These are phyloP conservation scores for Quercus variabilis DNA, from an alignment of 306 rosid genomes.

Conservation along the genomic window DNA sequence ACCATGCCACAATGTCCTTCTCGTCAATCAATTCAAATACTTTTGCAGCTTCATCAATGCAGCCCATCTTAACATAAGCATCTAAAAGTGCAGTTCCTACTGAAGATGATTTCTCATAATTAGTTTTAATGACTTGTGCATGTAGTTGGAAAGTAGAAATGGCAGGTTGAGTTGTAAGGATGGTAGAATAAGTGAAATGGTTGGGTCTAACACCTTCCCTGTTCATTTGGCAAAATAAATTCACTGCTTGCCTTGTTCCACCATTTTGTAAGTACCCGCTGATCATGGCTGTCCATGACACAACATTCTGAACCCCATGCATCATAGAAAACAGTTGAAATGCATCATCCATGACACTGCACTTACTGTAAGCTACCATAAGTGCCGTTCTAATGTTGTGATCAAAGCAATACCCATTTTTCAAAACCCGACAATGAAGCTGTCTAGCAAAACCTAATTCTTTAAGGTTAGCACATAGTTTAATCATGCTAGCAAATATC, in stretches of 20 bases:
- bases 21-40: slow-evolving; percentile 60
- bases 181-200: slow-evolving; percentile 78
- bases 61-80: slow-evolving; percentile 63
- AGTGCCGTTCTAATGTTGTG: slow-evolving; percentile 56
- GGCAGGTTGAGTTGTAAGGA: slow-evolving; percentile 60
- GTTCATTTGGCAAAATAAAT: slow-evolving; percentile 65
- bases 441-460: slow-evolving; percentile 47
- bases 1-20: slow-evolving; percentile 86
- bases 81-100: slow-evolving; percentile 84
- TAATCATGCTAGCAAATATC: slow-evolving; percentile 54
- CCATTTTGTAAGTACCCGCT: slow-evolving; percentile 72
- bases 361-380: slow-evolving; percentile 67
- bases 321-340: slow-evolving; percentile 46
- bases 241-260: slow-evolving; percentile 44
- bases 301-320: slow-evolving; percentile 49
- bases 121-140: slow-evolving; percentile 68
- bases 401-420: slow-evolving; percentile 49
- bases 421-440: slow-evolving; percentile 63
- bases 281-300: slow-evolving; percentile 92
- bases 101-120: slow-evolving; percentile 63
- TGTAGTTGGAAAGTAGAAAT: slow-evolving; percentile 56
- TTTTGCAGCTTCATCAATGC: slow-evolving; percentile 44
- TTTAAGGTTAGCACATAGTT: slow-evolving; percentile 54
- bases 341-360: slow-evolving; percentile 61
- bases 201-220: slow-evolving; percentile 65